Evolutionary conservation across 2,329 filamentous ascomycete species (phyloP).

Genomic region (Colletotrichum abscissum): DNA sequence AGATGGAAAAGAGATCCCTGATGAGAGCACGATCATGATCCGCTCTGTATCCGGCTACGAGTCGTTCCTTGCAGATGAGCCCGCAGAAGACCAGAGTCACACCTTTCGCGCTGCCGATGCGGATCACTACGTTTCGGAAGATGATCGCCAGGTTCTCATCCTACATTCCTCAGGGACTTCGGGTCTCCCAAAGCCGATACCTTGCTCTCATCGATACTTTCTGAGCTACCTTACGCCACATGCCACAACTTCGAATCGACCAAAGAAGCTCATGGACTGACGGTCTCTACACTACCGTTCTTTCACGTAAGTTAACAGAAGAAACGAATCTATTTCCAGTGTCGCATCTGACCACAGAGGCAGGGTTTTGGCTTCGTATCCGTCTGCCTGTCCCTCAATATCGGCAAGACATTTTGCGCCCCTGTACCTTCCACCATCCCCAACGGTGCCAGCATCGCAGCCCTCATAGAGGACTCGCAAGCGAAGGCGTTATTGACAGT

Average conservation of each 20-base stretch:
- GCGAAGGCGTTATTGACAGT: slow-evolving; percentile 47
- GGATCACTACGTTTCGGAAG: too few relatives aligned
- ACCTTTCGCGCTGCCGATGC: slow-evolving; percentile 27
- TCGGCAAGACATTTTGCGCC: slow-evolving; percentile 41
- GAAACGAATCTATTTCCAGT: too few relatives aligned
- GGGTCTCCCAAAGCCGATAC: slow-evolving; percentile 49
- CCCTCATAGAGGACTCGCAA: slow-evolving; percentile 38
- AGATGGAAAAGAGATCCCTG: too few relatives aligned
- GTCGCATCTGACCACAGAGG: too few relatives aligned
- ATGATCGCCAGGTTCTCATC: slow-evolving; percentile 19
- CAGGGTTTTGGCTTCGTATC: slow-evolving; percentile 44
- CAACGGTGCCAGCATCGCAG: slow-evolving; percentile 39
- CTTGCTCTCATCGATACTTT: slow-evolving; percentile 43
- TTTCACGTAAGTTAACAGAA: slow-evolving; percentile 41
- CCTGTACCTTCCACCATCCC: slow-evolving; percentile 43
- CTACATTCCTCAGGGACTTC: slow-evolving; percentile 50
- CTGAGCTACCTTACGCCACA: slow-evolving; percentile 43
- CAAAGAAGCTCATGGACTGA: slow-evolving; percentile 38
- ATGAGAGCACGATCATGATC: too few relatives aligned
- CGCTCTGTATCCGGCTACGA: too few relatives aligned
- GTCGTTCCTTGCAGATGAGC: slow-evolving; percentile 6
- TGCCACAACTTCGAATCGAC: slow-evolving; percentile 42
- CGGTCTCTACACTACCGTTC: slow-evolving; percentile 47
- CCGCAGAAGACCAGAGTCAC: slow-evolving; percentile 39
- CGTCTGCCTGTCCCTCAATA: slow-evolving; percentile 43